These are phyloP conservation scores for Acidiella bohemica DNA, from an alignment of 495 filamentous ascomycete genomes.

Conservation along the genomic window DNA sequence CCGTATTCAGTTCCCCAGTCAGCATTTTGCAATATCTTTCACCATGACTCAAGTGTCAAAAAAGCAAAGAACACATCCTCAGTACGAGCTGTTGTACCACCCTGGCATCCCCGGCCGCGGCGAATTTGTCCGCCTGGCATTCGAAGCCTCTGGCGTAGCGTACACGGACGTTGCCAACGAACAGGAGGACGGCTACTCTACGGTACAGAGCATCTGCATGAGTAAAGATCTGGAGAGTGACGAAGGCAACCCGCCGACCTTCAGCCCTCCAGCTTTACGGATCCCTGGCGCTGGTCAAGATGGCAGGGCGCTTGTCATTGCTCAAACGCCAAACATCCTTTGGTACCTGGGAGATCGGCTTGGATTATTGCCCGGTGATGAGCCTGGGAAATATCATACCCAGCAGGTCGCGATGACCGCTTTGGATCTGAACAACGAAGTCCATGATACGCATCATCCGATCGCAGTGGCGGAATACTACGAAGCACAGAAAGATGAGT, in stretches of 20 bases:
- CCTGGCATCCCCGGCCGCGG: conserved; percentile 50
- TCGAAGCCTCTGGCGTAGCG: conserved; percentile 45
- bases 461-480: conserved; percentile 43
- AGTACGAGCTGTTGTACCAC: conserved; percentile 38
- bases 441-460: conserved; percentile 56
- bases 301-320: conserved; percentile 36
- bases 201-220: conserved; percentile 20
- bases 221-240: conserved; percentile 15
- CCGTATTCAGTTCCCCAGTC: too few relatives aligned
- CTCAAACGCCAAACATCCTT: conserved; percentile 52
- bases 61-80: conserved; percentile 6
- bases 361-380: conserved; percentile 37
- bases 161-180: conserved; percentile 44
- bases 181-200: conserved; percentile 25
- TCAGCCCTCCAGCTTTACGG: conserved; percentile 47
- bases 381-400: conserved; percentile 35
- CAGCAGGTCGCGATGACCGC: conserved; percentile 48
- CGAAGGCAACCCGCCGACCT: conserved; percentile 42
- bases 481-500: conserved; percentile 53
- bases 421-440: conserved; percentile 53
- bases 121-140: conserved; percentile 48
- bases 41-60: too few relatives aligned
- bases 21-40: too few relatives aligned
- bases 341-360: conserved; percentile 44
- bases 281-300: conserved; percentile 35